phyloP scores from a whole-genome alignment of 2,329 filamentous ascomycete species.

The Hymenoscyphus albidus region DNA sequence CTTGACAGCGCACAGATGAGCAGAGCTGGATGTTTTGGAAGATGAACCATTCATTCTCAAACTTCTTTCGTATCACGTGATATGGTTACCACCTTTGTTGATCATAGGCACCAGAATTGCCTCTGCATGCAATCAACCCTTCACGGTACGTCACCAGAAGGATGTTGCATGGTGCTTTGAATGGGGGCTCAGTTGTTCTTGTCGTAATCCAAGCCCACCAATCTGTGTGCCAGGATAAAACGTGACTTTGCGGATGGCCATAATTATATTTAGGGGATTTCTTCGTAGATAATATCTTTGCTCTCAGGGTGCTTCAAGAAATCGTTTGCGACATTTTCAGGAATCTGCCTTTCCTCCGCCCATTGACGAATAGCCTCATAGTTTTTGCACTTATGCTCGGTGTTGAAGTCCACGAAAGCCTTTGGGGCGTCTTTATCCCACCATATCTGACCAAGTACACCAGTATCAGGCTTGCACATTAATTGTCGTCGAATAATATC shows the following conservation, averaged over 20 bases:
- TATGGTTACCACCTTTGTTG: no score
- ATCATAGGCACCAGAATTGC: no score
- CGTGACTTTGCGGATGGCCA: background rate
- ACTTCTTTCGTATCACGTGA: no score
- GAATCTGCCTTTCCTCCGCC: constrained; percentile 47
- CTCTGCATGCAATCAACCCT: no score
- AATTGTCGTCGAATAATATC: constrained; percentile 53
- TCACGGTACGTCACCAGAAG: background rate
- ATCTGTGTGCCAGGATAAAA: background rate
- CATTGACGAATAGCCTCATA: constrained; percentile 49
- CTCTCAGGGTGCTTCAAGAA: constrained; percentile 28
- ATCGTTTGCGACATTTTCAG: constrained; percentile 25
- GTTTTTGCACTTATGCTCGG: constrained; percentile 49
- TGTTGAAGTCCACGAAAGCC: constrained; percentile 52
- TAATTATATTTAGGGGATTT: constrained; percentile 24
- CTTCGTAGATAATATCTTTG: constrained; percentile 23
- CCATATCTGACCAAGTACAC: constrained; percentile 53
- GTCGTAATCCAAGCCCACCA: background rate
- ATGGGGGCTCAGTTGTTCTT: background rate
- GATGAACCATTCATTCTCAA: no score
- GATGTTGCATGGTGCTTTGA: background rate
- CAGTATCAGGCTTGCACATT: constrained; percentile 52
- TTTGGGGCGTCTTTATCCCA: constrained; percentile 40
- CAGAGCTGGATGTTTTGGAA: no score
- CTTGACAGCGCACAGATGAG: no score